These are phyloP conservation scores for Rhynchosporium agropyri DNA, from an alignment of 2,329 filamentous ascomycete species.

Conservation along the genomic window DNA sequence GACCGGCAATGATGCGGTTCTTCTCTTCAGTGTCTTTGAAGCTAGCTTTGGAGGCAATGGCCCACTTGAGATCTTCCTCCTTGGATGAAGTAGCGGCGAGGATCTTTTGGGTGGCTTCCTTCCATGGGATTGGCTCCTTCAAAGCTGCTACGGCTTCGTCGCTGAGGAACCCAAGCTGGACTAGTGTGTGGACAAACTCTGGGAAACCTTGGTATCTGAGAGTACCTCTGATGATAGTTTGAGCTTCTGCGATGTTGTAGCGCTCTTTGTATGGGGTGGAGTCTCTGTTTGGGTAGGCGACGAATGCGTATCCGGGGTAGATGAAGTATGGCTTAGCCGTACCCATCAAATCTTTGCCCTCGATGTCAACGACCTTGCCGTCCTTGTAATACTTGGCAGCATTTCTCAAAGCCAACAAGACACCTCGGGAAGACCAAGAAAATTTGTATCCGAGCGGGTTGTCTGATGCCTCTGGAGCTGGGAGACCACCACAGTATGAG, in stretches of 20 bases:
- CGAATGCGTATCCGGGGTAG: conserved; percentile 85
- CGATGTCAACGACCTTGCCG: conserved; percentile 71
- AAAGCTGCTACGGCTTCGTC: conserved; percentile 69
- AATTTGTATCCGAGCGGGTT: conserved; percentile 96
- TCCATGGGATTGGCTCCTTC: conserved; percentile 73
- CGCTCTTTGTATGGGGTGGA: conserved; percentile 84
- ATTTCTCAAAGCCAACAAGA: conserved; percentile 85
- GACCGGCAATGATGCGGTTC: conserved; percentile 68
- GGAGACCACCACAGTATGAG: conserved; percentile 82
- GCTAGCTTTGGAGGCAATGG: conserved; percentile 74
- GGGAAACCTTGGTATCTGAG: conserved; percentile 89
- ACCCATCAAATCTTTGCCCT: conserved; percentile 75
- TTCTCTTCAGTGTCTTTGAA: conserved; percentile 72
- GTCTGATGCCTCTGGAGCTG: conserved; percentile 71
- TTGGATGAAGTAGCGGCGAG: conserved; percentile 67
- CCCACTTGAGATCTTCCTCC: conserved; percentile 70
- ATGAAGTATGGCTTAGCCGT: conserved; percentile 88
- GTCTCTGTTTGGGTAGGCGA: conserved; percentile 93
- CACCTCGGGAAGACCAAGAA: conserved; percentile 67
- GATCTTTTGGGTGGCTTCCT: conserved; percentile 79
- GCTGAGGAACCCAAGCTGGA: conserved; percentile 86
- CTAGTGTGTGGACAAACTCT: conserved; percentile 82
- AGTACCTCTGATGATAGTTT: conserved; percentile 84
- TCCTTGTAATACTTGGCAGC: conserved; percentile 81
- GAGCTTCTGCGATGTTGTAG: conserved; percentile 88